Evolutionary conservation across 176 grass and related monocot species (phyloP).

Genomic region (Avena insularis): DNA sequence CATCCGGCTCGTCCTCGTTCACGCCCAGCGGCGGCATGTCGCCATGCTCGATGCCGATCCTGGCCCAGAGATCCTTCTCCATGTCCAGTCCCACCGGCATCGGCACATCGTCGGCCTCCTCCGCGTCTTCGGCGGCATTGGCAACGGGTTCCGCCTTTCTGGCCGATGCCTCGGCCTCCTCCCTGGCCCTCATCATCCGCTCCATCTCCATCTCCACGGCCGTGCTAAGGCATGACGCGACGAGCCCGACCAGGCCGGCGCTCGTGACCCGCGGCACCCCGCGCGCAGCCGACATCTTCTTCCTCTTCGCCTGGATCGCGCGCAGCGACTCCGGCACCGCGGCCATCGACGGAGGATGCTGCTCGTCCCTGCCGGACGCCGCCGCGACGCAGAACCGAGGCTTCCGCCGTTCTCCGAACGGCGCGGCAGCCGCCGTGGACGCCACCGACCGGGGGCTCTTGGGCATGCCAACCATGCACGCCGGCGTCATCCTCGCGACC

Average conservation of each 20-base stretch:
- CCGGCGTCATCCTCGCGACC: conserved; percentile 39
- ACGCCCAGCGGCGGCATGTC: conserved; percentile 18
- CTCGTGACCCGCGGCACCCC: conserved; percentile 47
- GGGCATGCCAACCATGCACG: conserved; percentile 47
- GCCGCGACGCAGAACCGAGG: conserved; percentile 26
- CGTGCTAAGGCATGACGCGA: conserved; percentile 48
- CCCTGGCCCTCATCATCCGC: conserved; percentile 12
- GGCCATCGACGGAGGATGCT: conserved; percentile 36
- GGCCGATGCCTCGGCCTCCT: neutral
- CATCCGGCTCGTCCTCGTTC: conserved; percentile 19
- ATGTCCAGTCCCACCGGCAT: conserved; percentile 38
- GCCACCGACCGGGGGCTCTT: conserved; percentile 23
- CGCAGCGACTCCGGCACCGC: conserved; percentile 52
- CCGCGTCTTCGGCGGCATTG: neutral
- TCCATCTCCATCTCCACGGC: conserved; percentile 45
- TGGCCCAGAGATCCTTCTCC: conserved; percentile 61
- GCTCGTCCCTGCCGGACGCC: conserved; percentile 21
- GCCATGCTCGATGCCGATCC: conserved; percentile 63
- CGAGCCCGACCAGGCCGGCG: conserved; percentile 48
- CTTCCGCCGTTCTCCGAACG: conserved; percentile 8
- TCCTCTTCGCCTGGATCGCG: conserved; percentile 50
- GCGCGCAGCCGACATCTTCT: conserved; percentile 39
- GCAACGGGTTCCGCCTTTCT: neutral
- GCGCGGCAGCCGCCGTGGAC: conserved; percentile 5
- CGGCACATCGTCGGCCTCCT: conserved; percentile 30